A percentile compares a stretch with the other conserved stretches of the same genome.
Evolutionary conservation across 2,329 filamentous ascomycete genomes (phyloP).

Genomic region (Penicillium rolfsii): DNA sequence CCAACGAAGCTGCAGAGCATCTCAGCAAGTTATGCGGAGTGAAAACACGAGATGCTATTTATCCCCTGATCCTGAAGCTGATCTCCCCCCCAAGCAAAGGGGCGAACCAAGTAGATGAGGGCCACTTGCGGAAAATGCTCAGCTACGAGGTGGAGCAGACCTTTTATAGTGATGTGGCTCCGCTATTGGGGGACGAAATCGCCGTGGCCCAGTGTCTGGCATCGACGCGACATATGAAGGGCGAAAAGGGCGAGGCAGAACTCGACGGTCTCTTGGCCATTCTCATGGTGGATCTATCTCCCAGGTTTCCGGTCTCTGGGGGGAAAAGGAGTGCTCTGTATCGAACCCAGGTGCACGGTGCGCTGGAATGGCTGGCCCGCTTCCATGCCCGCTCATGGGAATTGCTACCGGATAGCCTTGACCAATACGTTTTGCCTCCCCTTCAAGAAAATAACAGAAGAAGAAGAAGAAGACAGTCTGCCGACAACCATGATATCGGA

Average conservation of each 20-base stretch:
- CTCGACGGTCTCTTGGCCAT: slow-evolving; percentile 53
- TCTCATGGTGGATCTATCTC: slow-evolving; percentile 60
- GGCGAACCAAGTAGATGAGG: slow-evolving; percentile 53
- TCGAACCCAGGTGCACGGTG: slow-evolving; percentile 54
- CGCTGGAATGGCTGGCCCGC: slow-evolving; percentile 64
- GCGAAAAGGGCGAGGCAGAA: slow-evolving; percentile 31
- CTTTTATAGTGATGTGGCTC: slow-evolving; percentile 64
- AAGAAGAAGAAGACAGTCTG: slow-evolving; percentile 26
- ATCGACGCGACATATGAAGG: slow-evolving; percentile 43
- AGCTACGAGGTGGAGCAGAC: slow-evolving; percentile 70
- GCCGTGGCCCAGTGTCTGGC: slow-evolving; percentile 57
- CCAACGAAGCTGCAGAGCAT: slow-evolving; percentile 27
- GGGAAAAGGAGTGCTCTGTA: slow-evolving; percentile 48
- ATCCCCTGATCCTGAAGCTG: slow-evolving; percentile 60
- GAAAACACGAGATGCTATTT: slow-evolving; percentile 21
- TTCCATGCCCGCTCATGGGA: slow-evolving; percentile 63
- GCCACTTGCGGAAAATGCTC: slow-evolving; percentile 66
- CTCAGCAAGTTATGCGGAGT: slow-evolving; percentile 29
- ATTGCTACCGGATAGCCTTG: slow-evolving; percentile 32
- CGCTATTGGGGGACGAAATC: slow-evolving; percentile 49
- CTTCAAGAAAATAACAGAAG: slow-evolving; percentile 54
- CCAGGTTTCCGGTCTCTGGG: slow-evolving; percentile 58
- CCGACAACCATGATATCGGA: slow-evolving; percentile 19
- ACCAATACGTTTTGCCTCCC: slow-evolving; percentile 52
- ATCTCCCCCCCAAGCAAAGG: slow-evolving; percentile 56